Evolutionary conservation across 1,284 basidiomycete genomes (phyloP).

Genomic region (Coniophora puteana): DNA sequence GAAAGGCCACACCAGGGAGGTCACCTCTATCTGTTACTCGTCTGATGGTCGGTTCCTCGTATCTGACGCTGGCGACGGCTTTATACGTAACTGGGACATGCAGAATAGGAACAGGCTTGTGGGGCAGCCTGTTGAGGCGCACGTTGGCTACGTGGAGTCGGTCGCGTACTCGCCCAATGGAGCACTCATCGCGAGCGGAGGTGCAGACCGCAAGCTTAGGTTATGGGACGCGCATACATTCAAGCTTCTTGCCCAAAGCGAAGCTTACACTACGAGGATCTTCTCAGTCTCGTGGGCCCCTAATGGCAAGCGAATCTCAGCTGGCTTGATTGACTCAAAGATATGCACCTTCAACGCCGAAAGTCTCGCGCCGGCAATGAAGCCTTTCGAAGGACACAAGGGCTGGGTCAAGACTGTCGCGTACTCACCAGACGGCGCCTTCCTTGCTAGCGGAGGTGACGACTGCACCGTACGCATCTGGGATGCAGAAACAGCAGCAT

Average conservation of each 20-base stretch:
- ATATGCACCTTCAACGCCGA: neutral
- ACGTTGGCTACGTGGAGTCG: neutral
- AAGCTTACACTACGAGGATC: neutral
- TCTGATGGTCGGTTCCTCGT: neutral
- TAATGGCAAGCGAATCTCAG: neutral
- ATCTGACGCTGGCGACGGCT: neutral
- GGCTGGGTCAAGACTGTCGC: neutral
- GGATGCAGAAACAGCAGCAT: neutral
- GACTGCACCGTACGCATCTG: slow-evolving; percentile 1
- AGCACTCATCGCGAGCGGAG: neutral
- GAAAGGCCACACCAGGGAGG: neutral
- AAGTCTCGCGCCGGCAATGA: neutral
- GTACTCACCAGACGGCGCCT: too few species aligned
- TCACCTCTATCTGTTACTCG: neutral
- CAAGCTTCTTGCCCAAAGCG: neutral
- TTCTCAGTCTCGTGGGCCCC: neutral
- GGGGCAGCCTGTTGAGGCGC: neutral
- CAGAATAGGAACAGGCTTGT: too few species aligned
- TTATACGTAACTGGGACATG: neutral
- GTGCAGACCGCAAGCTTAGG: neutral
- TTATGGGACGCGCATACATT: neutral
- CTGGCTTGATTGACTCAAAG: neutral
- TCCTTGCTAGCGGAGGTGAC: neutral
- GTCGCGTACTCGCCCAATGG: neutral
- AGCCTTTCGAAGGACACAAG: neutral